Conservation (phyloP, 768 basidiomycete species). For the button mushroom (Agaricus bisporus) region DNA sequence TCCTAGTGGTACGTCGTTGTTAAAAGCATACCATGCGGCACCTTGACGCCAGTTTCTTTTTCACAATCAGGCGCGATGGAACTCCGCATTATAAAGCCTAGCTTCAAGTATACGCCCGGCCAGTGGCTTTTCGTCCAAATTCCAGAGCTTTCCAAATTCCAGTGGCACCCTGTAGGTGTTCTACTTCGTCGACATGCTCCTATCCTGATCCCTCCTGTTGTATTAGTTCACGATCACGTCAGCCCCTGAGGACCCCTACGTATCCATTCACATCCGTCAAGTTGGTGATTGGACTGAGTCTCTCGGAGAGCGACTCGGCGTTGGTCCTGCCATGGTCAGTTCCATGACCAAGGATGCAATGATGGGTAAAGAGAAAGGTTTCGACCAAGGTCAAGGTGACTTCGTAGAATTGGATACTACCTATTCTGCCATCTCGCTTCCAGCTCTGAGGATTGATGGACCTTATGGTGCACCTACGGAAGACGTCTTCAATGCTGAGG, state of each 20-base stretch:
- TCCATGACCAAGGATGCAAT: constrained; percentile 74
- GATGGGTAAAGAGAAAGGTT: constrained; percentile 64
- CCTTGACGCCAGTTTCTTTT: not conserved
- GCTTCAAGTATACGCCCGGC: constrained; percentile 86
- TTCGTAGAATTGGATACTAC: constrained; percentile 72
- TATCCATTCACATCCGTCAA: constrained; percentile 90
- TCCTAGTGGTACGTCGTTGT: constrained; percentile 59
- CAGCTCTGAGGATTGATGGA: constrained; percentile 75
- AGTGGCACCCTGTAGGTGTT: constrained; percentile 92
- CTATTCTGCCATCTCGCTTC: constrained; percentile 47
- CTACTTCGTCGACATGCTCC: constrained; percentile 3
- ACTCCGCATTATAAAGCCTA: constrained; percentile 85
- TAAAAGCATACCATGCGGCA: not conserved
- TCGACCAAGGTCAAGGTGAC: constrained; percentile 71
- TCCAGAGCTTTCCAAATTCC: constrained; percentile 75
- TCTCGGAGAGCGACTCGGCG: constrained; percentile 83
- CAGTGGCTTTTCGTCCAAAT: constrained; percentile 91
- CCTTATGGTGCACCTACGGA: constrained; percentile 93
- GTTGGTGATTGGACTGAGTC: constrained; percentile 84
- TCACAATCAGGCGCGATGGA: constrained; percentile 74
- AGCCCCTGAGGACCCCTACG: constrained; percentile 89
- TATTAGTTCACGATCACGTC: constrained; percentile 89
- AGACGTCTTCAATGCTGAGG: constrained; percentile 81
- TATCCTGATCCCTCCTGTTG: constrained; percentile 3
- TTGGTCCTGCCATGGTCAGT: constrained; percentile 69